Conservation (phyloP, 2,329 filamentous ascomycete genomes). For the Huntiella bhutanensis region DNA sequence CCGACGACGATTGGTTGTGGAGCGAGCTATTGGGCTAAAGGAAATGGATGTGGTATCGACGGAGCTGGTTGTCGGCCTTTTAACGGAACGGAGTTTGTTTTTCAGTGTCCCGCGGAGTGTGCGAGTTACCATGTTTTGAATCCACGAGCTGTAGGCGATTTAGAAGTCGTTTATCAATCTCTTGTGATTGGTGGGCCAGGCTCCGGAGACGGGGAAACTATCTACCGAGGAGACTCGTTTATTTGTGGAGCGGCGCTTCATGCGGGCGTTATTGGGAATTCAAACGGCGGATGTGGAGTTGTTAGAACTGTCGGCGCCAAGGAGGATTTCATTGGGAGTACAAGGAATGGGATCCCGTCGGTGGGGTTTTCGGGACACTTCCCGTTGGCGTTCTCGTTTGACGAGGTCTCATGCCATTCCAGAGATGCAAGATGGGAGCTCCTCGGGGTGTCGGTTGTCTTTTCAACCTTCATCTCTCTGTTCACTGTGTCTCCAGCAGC, state of each 20-base stretch:
- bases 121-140: conserved; percentile 46
- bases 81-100: conserved; percentile 47
- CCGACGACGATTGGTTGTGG: conserved; percentile 49
- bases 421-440: conserved; percentile 70
- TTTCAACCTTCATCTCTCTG: conserved; percentile 59
- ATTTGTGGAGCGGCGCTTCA: conserved; percentile 75
- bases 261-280: conserved; percentile 54
- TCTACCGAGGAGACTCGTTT: conserved; percentile 79
- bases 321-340: conserved; percentile 41
- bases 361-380: conserved; percentile 74
- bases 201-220: conserved; percentile 25
- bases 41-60: conserved; percentile 56
- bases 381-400: conserved; percentile 67
- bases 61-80: conserved; percentile 62
- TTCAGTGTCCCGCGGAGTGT: conserved; percentile 58
- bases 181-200: conserved; percentile 51
- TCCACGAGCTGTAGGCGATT: conserved; percentile 54
- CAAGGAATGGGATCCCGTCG: conserved; percentile 57
- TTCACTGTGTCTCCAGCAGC: conserved; percentile 61
- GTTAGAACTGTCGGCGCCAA: conserved; percentile 53
- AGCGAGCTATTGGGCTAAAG: conserved; percentile 49
- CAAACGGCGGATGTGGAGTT: conserved; percentile 64
- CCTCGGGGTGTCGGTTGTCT: conserved; percentile 61
- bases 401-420: conserved; percentile 46
- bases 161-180: conserved; percentile 43